These are phyloP conservation scores for Lichtheimia ornata DNA, from an alignment of 371 early-diverging fungal genomes.

Conservation along the genomic window DNA sequence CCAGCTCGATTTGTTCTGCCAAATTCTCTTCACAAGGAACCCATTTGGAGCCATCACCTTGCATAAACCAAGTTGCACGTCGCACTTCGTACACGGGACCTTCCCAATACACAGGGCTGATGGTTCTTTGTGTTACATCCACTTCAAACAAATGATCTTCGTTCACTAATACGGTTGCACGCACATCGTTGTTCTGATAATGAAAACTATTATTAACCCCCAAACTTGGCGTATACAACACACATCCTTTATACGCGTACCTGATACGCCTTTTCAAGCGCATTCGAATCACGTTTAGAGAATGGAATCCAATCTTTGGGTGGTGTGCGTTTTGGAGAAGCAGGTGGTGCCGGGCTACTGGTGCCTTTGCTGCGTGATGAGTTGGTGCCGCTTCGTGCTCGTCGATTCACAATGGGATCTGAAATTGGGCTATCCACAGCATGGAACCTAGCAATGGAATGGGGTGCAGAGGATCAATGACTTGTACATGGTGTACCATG, in stretches of 20 bases:
- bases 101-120: conserved; percentile 83
- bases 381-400: conserved; percentile 9
- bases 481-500: background rate
- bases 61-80: conserved; percentile 83
- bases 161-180: conserved; percentile 52
- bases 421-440: conserved; percentile 23
- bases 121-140: conserved; percentile 67
- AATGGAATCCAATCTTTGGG: conserved; percentile 64
- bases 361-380: conserved; percentile 1
- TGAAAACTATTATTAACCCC: background rate
- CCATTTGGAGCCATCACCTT: conserved; percentile 62
- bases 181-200: conserved; percentile 22
- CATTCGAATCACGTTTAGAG: conserved; percentile 59
- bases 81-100: conserved; percentile 81
- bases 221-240: too few species aligned
- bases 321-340: conserved; percentile 15
- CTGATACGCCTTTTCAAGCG: conserved; percentile 59
- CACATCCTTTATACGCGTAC: conserved; percentile 12
- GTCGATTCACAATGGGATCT: conserved; percentile 23
- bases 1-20: conserved; percentile 79
- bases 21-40: conserved; percentile 84
- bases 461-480: too few species aligned
- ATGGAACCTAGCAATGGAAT: conserved; percentile 19
- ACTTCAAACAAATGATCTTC: conserved; percentile 85
- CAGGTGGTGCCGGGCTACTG: background rate